These are phyloP conservation scores for Prunus dulcis DNA, from an alignment of 306 rosid genomes.

Conservation along the genomic window DNA sequence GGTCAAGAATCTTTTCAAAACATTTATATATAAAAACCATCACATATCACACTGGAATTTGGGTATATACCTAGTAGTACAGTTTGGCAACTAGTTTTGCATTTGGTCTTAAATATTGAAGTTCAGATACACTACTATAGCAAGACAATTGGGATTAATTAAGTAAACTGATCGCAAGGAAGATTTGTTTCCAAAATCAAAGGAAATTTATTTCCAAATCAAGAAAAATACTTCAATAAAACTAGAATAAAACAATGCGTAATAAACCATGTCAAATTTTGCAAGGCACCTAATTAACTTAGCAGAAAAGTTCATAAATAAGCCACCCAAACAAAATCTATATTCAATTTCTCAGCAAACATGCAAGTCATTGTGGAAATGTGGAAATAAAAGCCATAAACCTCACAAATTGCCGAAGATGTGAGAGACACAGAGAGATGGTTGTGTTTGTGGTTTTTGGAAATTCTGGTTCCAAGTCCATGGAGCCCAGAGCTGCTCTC, in stretches of 20 bases:
- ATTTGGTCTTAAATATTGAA: neutral
- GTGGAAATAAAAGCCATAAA: neutral
- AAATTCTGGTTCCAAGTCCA: conserved; percentile 23
- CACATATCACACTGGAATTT: neutral
- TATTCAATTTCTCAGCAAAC: neutral
- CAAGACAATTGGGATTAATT: neutral
- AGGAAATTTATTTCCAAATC: neutral
- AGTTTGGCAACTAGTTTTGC: neutral
- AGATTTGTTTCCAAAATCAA: neutral
- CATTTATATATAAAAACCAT: neutral
- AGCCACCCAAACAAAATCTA: neutral
- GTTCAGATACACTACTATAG: neutral
- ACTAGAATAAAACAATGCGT: neutral
- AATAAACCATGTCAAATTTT: neutral
- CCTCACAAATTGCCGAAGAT: neutral
- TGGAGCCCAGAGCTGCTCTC: conserved; percentile 5
- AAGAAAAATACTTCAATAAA: neutral
- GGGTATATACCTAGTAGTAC: neutral
- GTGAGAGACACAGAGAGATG: neutral
- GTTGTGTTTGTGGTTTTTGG: conserved; percentile 14
- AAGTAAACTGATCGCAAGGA: neutral
- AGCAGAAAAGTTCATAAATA: neutral
- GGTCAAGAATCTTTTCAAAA: conserved; percentile 10
- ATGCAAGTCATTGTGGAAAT: neutral
- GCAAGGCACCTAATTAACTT: neutral